Base-by-base conservation (phyloP, 2,329 filamentous ascomycete genomes). In the Coniochaeta ligniaria region DNA sequence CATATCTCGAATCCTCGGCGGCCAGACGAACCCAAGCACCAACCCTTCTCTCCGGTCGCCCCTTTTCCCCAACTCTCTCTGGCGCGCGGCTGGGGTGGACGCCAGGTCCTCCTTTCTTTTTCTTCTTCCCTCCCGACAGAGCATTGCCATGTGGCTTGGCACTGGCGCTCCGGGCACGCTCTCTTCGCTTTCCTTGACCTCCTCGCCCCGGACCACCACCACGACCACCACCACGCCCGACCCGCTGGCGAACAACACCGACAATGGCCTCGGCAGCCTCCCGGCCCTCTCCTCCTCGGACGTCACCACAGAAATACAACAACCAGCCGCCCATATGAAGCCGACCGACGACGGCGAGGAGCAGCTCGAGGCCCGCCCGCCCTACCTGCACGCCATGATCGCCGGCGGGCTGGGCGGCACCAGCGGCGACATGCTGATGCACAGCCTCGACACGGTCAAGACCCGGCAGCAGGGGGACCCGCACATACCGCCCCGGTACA, bases 391-490 rank as follows among this genome's bases (percentile, higher is more conserved):
- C 92, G 88, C 90, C 73, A 99, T 98, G 93, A 82, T 99, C 70
- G 95, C 95, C 36, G 95, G 95, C 70, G 95, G 94, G 62, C 80
- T 96, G 59, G 95, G 96, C 70, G 95, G 95, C 59, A 93, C 91
- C 17, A 96, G 90, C 60, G 95, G 96, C 62, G 95, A 99, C 75
- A 90, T 99, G 83, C 80, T 99, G 66, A 99, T 99, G 95, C 95
- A 99, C 78, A 98, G 94, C 54, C 84, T 99, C 70, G 95, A 99
- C 75, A 99, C 95, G 0, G 95, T 99, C 69, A 99, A 99, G 78
- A 99, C 95, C 55, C 86, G 95, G 67, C 96, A 99, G 74, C 95
- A 99, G 76, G 95, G 94, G 70, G 95, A 98, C 71, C 93, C 94
- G 52, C 89, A 95, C 72, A 84, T 96, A 63, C 95, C 95, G 24